Base-by-base conservation (phyloP, 208 protist species). In the Leishmania gerbilli region DNA sequence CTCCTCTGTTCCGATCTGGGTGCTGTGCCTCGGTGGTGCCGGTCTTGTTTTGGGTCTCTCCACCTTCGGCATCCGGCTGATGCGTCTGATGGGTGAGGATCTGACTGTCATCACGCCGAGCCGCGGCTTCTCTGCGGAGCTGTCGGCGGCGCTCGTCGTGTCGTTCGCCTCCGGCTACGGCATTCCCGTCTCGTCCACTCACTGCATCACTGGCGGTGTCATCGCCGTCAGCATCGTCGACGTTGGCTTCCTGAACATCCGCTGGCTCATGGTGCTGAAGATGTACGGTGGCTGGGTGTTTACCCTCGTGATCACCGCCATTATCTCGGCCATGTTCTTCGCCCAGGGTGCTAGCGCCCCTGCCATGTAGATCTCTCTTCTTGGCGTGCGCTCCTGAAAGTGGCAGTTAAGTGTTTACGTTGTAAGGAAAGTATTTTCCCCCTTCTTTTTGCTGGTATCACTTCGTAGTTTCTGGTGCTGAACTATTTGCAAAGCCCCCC, bases 161-260 rank as follows among this genome's bases (percentile, higher is more conserved):
- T 91, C 94, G 31, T 82, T 95, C 45, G 89, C 91, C 58, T 95
- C 92, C 56, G 82, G 69, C 68, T 90, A 90, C 71, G 89, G 88
- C 69, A 85, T 96, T 53, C 94, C 95, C 58, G 89, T 98, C 45
- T 96, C 91, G 6, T 97, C 95, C 8, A 98, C 95, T n/a, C 95
- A 98, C 87, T 93, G 90, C 79, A 96, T 94, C 79, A 92, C 94
- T 60, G 95, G 95, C 17, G 90, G 88, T 27, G 86, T 98, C 45
- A 80, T 96, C 19, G 92, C 92, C 27, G 87, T 93, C 77, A 90
- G 89, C 56, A 88, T 98, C 47, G 79, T 91, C 19, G 91, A 95
- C 65, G 84, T 92, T 56, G 91, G 89, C 62, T 90, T 92, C 72
- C 58, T 24, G 34, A 79, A 86, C 37, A 83, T 94, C 51, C 85